Evolutionary conservation across 140 eudicot species (phyloP).

Genomic region (Oenanthe javanica): DNA sequence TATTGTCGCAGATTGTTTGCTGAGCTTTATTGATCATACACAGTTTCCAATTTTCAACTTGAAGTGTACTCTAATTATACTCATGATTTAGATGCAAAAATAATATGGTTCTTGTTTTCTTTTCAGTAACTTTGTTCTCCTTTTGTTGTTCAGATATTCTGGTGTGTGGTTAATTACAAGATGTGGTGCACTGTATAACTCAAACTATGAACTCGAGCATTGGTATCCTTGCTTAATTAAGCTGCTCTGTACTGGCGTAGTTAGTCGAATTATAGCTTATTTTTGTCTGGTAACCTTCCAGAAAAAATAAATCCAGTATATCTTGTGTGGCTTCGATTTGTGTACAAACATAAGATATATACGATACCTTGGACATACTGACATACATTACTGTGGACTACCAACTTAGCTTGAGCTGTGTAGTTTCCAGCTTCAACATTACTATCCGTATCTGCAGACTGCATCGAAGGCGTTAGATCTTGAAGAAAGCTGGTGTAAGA

Average conservation of each 20-base stretch:
- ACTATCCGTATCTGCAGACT: neutral
- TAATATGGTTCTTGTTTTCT: neutral
- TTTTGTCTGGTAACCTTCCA: constrained; percentile 74
- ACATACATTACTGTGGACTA: neutral
- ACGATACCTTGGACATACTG: constrained; percentile 6
- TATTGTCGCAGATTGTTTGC: too few species aligned
- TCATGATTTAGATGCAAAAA: too few species aligned
- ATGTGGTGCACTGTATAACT: constrained; percentile 62
- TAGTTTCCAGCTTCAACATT: neutral
- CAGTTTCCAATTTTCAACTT: neutral
- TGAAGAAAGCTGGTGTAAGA: neutral
- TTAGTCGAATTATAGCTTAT: constrained; percentile 53
- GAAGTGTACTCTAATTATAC: neutral
- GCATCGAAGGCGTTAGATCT: neutral
- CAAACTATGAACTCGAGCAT: constrained; percentile 47
- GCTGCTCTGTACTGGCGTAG: constrained; percentile 41
- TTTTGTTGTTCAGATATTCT: constrained; percentile 43
- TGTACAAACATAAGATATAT: constrained; percentile 17
- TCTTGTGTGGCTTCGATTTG: neutral
- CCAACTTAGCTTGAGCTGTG: neutral
- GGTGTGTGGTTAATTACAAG: constrained; percentile 91
- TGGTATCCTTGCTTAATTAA: constrained; percentile 51
- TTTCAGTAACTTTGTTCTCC: neutral
- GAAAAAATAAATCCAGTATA: constrained; percentile 42
- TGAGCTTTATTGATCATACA: too few species aligned